These are phyloP conservation scores for Candolleomyces efflorescens DNA, from an alignment of 768 basidiomycete genomes.

Conservation along the genomic window DNA sequence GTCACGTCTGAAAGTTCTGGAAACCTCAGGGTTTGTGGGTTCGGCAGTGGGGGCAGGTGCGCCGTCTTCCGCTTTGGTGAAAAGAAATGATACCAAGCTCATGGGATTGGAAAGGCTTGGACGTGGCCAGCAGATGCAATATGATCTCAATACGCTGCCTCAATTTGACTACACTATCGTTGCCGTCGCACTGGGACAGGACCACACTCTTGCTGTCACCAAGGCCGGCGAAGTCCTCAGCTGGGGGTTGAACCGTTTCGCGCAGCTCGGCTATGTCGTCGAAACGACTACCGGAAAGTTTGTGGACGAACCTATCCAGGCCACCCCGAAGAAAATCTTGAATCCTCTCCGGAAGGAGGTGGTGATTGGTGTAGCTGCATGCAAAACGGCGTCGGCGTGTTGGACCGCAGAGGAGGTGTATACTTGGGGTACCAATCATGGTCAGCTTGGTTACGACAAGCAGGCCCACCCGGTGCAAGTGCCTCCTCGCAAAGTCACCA, in stretches of 20 bases:
- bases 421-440: conserved; percentile 93
- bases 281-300: conserved; percentile 46
- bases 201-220: conserved; percentile 89
- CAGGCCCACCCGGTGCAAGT: conserved; percentile 69
- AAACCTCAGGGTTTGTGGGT: conserved; percentile 85
- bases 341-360: conserved; percentile 74
- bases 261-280: conserved; percentile 83
- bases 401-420: conserved; percentile 74
- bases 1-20: conserved; percentile 70
- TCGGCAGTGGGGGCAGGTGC: conserved; percentile 82
- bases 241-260: conserved; percentile 89
- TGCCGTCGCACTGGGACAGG: conserved; percentile 83
- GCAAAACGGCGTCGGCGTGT: conserved; percentile 82
- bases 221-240: conserved; percentile 77
- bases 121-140: conserved; percentile 73
- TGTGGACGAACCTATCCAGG: conserved; percentile 71
- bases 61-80: conserved; percentile 13
- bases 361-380: conserved; percentile 81
- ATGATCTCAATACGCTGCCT: conserved; percentile 56
- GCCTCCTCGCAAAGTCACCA: conserved; percentile 76
- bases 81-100: not conserved
- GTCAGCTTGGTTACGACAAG: conserved; percentile 89
- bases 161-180: conserved; percentile 54
- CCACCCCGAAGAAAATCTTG: conserved; percentile 66
- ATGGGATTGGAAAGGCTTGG: conserved; percentile 53